Evolutionary conservation across 179 eudicot species (phyloP).

Genomic region (Kewa caespitosa): DNA sequence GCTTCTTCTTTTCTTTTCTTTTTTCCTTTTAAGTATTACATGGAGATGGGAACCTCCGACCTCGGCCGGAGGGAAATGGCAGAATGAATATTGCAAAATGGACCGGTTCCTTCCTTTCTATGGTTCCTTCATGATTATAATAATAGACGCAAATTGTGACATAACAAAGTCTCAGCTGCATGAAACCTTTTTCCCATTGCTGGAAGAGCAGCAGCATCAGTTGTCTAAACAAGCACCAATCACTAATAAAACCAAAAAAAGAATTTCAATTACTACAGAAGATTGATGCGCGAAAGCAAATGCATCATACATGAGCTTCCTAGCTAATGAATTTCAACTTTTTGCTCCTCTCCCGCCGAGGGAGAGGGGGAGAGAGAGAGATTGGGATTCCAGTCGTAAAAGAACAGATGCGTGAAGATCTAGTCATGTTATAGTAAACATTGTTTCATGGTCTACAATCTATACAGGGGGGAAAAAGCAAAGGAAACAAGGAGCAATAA

Average conservation of each 20-base stretch:
- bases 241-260: too few species aligned
- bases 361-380: not conserved
- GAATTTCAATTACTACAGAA: too few species aligned
- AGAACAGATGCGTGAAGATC: too few species aligned
- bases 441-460: too few species aligned
- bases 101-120: conserved; percentile 6
- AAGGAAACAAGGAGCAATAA: not conserved
- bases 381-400: too few species aligned
- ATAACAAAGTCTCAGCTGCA: not conserved
- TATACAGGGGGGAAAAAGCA: not conserved
- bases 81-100: conserved; percentile 4
- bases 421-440: too few species aligned
- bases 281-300: too few species aligned
- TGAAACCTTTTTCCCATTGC: not conserved
- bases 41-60: too few species aligned
- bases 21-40: too few species aligned
- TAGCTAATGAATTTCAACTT: too few species aligned
- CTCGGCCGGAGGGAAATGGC: not conserved
- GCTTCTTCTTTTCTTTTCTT: too few species aligned
- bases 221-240: not conserved
- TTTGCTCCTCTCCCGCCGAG: not conserved
- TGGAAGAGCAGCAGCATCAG: not conserved
- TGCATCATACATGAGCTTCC: too few species aligned
- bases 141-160: not conserved
- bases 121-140: not conserved